A percentile compares a stretch with the other conserved stretches of the same genome.
Conservation (phyloP, 805 yeast species). For the Wickerhamiella lipophila region DNA sequence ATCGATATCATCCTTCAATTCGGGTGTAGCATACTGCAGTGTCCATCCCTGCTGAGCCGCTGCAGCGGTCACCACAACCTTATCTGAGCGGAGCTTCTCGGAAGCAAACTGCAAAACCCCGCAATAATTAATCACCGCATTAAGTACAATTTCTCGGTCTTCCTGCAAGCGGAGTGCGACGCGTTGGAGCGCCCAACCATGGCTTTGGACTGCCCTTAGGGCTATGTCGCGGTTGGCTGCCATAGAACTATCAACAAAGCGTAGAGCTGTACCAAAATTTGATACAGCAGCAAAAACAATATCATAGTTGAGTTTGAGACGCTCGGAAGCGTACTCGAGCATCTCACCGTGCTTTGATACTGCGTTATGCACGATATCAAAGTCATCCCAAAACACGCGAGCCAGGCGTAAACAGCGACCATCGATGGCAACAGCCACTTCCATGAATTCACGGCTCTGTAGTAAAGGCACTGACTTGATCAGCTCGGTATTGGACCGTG, state of each 20-base stretch:
- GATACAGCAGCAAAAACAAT: slow-evolving; percentile 7
- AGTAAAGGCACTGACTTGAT: not conserved
- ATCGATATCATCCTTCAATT: slow-evolving; percentile 2
- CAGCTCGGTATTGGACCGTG: not conserved
- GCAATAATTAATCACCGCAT: not conserved
- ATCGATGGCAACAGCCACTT: not conserved
- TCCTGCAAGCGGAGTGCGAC: slow-evolving; percentile 1
- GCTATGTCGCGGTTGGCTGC: slow-evolving; percentile 8
- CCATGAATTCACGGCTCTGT: slow-evolving; percentile 1
- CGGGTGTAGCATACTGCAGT: slow-evolving; percentile 4
- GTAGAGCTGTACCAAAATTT: slow-evolving; percentile 7
- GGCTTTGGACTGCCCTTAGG: slow-evolving; percentile 7
- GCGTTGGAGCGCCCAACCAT: slow-evolving; percentile 10
- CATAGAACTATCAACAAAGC: slow-evolving; percentile 2
- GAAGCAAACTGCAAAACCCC: slow-evolving; percentile 4
- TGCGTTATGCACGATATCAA: slow-evolving; percentile 4
- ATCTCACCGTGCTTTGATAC: slow-evolving; percentile 1
- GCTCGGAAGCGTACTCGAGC: slow-evolving; percentile 4
- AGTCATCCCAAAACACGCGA: slow-evolving; percentile 6
- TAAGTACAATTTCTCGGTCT: slow-evolving; percentile 2
- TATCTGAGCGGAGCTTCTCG: not conserved
- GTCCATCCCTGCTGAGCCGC: slow-evolving; percentile 7
- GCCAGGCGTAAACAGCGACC: slow-evolving; percentile 1
- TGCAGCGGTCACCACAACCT: slow-evolving; percentile 5
- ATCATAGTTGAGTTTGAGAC: not conserved